Evolutionary conservation across 805 yeast species (phyloP), one percentile per base, ranked within the genome.

Genomic region (Candida parachauliodes): DNA sequence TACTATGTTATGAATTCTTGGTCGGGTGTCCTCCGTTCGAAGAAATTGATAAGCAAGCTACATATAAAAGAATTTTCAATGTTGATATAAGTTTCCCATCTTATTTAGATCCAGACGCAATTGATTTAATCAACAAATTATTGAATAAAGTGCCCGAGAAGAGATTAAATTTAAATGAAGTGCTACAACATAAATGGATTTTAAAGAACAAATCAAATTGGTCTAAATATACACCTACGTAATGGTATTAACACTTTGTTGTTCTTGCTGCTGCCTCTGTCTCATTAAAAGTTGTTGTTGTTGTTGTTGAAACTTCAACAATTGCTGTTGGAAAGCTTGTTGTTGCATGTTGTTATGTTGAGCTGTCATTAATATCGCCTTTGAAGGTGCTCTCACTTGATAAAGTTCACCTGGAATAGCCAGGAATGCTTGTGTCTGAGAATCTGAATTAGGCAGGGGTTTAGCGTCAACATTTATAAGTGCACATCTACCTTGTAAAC

Each of bases 1-100:
- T 91, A 2, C 59, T 91, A 25, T 73, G 88, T 44, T 91, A 83
- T 53, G 98, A 91, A 57, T 74, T 93, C 35, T 61, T 91, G 2
- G 88, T 83, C 3, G 98, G 97, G 0, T 70, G 72, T 32, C 96
- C 98, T 0, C 98, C 98, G 0, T 91, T 91, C 57, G 96, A 88
- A 55, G 96, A 86, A 47, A 72, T 70, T 20, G 79, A 83, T 43
- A 81, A 83, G 37, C 83, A 81, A 42, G 75, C 81, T 12, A 93
- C 98, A 0, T 87, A 85, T 55, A 78, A 77, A 51, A 68, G 93
- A 44, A 93, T 93, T 27, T 81, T 83, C 7, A 76, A 73, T 42
- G 88, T 86, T 3, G 96, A 86, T 52, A 66, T 88, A 44, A 65
- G 69, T 29, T 77, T 88, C 32, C 98, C 98, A 0, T 59, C 71